Conservation (phyloP, 352 stramenopile species). For the Pythium periplocum region DNA sequence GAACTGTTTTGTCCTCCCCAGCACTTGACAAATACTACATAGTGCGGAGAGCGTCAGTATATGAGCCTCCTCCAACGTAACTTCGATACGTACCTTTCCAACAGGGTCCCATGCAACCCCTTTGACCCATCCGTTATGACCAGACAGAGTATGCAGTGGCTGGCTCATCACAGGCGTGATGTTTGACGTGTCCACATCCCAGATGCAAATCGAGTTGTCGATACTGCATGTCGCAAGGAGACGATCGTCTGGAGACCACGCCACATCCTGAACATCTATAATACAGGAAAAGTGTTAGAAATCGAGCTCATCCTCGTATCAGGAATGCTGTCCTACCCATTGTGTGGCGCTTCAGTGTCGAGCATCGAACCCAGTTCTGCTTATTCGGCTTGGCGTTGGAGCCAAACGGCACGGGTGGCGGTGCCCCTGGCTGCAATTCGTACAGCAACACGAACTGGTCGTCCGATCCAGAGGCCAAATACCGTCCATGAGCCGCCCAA, state of each 20-base stretch:
- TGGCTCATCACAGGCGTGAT: conserved; percentile 69
- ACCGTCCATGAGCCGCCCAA: conserved; percentile 71
- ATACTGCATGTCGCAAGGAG: conserved; percentile 88
- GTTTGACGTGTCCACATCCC: conserved; percentile 57
- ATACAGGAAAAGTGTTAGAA: not conserved
- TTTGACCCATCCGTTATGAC: conserved; percentile 86
- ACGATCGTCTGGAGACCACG: conserved; percentile 84
- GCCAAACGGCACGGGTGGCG: conserved; percentile 69
- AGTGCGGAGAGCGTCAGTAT: not conserved
- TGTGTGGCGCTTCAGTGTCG: conserved; percentile 78
- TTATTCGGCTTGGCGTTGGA: conserved; percentile 77
- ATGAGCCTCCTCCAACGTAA: not conserved
- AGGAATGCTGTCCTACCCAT: conserved; percentile 42
- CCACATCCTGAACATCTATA: conserved; percentile 78
- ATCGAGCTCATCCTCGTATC: conserved; percentile 1
- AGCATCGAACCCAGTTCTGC: conserved; percentile 79
- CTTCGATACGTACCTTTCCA: conserved; percentile 42
- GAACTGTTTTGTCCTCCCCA: conserved; percentile 83
- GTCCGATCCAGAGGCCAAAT: conserved; percentile 79
- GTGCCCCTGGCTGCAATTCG: conserved; percentile 56
- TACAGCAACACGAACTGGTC: conserved; percentile 84
- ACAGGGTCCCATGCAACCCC: conserved; percentile 84
- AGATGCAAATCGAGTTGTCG: conserved; percentile 86
- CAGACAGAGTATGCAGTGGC: conserved; percentile 67
- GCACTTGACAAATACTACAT: conserved; percentile 77